Base-by-base conservation (phyloP, 345 rosid species). In the Theobroma cacao region DNA sequence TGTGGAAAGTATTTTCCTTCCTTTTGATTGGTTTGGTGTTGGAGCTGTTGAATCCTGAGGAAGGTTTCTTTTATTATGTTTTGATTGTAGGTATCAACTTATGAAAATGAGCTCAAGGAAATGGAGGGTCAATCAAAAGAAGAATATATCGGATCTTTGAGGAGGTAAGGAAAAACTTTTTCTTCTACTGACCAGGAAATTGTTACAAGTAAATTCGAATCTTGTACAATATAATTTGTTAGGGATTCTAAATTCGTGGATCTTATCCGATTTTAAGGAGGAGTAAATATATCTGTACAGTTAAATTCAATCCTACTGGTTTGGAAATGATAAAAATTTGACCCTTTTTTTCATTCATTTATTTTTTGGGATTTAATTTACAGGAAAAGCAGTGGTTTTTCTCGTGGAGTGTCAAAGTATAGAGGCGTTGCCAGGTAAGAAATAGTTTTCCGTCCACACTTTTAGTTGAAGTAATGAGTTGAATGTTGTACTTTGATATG, bases 331-430 rank as follows among this genome's bases (percentile, higher is more conserved):
- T 12, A 38, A 2, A 38, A 2, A 47, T 12, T 47, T 47, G 52
- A 47, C 2, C 1, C 14, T n/a, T 8, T 34, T 33, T 34, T 41
- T 68, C n/a, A 68, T 20, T 4, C 8, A 38, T 65, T 0, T 26
- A 20, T 20, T 24, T 14, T 11, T 13, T 2, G 12, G 2, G n/a
- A 7, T 67, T 24, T 24, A 22, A 13, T 67, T 22, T 14, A 55
- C 85, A 96, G 98, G 65, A 96, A 93, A 82, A 96, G 99, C 79
- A 96, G 95, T 82, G 98, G 98, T 52, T 95, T 95, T 79, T 92
- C 98, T 68, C 97, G 98, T 7, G 98, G 98, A 11, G 94, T 92
- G 14, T 96, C 99, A 15, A 96, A 96, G 69, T 96, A 90, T 61
- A 87, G 99, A 89, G 99, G 98, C 0, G 98, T 95, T 0, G 98